Base-by-base conservation (phyloP, 306 rosid species). In the Quercus dentata region DNA sequence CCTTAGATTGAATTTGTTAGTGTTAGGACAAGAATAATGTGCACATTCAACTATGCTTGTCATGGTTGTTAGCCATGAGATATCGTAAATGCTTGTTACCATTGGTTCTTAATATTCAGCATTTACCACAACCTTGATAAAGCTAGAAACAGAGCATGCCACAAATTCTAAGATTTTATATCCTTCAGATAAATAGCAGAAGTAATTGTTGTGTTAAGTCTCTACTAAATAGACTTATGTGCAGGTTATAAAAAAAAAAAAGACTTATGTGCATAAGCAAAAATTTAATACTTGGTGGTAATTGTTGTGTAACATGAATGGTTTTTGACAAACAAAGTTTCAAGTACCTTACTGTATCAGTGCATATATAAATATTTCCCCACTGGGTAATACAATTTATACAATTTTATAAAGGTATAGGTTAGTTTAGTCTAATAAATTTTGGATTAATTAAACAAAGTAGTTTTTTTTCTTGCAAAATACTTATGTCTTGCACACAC, bases 1-100 rank as follows among this genome's bases (percentile, higher is more conserved):
- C 65, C 74, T 74, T 6, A 38, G 30, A 27, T 41, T 38, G 6
- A 71, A 81, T 57, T 56, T 56, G 23, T 69, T 75, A 54, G 55
- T 81, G 21, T 70, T 69, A 9, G 52, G 76, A 68, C 56, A 56
- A 79, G 63, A 75, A 54, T 70, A 74, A 70, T 78, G 61, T 71
- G 27, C 38, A 13, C 21, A 49, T 56, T 63, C 69, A 55, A 62
- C 44, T 81, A 69, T 80, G 74, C 75, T 33, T 81, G 38, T 73
- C 76, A 74, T 82, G 76, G 51, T 75, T 63, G 67, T 75, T 46
- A 28, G 69, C 51, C 6, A 25, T 76, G 63, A 51, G 31, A 69
- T 74, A 28, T 51, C 55, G 13, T 52, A 18, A 51, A 70, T 3
- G 7, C 55, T 64, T 64, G 27, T 18, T 52, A n/a, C 27, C 57